Base-by-base conservation (phyloP, 1,139 yeast species). In the Candida sanyaensis region DNA sequence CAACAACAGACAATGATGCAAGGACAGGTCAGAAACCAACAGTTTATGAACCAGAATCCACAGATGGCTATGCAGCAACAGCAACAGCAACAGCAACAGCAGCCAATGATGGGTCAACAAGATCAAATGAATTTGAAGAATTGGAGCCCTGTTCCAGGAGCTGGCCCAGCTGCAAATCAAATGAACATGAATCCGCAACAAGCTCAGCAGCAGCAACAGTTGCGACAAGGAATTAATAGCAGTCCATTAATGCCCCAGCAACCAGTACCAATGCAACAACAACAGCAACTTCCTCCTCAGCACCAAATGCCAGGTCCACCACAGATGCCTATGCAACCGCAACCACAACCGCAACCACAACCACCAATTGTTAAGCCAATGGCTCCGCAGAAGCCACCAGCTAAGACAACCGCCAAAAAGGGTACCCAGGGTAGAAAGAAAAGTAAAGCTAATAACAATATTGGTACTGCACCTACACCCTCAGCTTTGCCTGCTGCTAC, bases 401-500 rank as follows among this genome's bases (percentile, higher is more conserved):
- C 55, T 6, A 48, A 48, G 36, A 28, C 41, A 4, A 26, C 44
- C 2, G 41, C 44, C 7, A 38, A 41, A 13, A 33, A 33, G 12
- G 36, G 37, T 24, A 29, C 31, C 5, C 50, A 48, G 30, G 57
- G 57, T 13, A 61, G 73, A 48, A 60, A 71, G 38, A 69, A 68
- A 50, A 60, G 67, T 11, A 62, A 60, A 38, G 65, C 65, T 4
- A 68, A 69, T 5, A 52, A 52, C 24, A 60, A 58, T 47, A 52
- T 54, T 32, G 60, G 57, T 4, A 37, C 27, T 3, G 40, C 48
- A n/a, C 36, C 48, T 32, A 57, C 56, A 8, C 55, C 59, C 10
- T 53, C 55, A 24, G 44, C 42, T 7, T 26, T 47, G n/a, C 64
- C 59, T 48, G 77, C 68, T 2, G 62, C 75, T 3, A 73, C 80